Evolutionary conservation across 345 rosid genomes (phyloP).

Genomic region (Jatropha curcas): DNA sequence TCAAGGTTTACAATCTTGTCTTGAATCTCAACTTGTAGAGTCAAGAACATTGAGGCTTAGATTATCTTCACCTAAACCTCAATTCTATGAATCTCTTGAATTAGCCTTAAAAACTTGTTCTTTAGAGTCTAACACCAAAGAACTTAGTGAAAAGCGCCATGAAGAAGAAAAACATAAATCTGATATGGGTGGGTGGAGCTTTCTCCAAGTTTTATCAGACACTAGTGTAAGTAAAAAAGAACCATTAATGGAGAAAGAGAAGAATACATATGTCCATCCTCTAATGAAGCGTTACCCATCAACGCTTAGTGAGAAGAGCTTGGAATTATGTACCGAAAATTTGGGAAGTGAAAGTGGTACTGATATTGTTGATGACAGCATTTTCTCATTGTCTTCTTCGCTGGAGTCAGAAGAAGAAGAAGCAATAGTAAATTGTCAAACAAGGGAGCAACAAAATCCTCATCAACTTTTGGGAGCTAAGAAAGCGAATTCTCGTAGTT

Average conservation of each 20-base stretch:
- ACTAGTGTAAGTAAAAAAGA: conserved; percentile 25
- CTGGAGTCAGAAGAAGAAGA: conserved; percentile 10
- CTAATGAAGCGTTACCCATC: conserved; percentile 46
- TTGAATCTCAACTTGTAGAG: conserved; percentile 58
- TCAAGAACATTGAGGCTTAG: conserved; percentile 56
- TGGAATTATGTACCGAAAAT: conserved; percentile 81
- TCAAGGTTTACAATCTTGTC: conserved; percentile 60
- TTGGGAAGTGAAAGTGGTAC: conserved; percentile 84
- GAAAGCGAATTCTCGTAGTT: conserved; percentile 37
- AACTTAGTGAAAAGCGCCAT: conserved; percentile 14
- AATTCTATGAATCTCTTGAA: conserved; percentile 38
- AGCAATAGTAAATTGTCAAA: conserved; percentile 23
- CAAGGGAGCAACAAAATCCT: conserved; percentile 30
- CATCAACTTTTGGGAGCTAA: conserved; percentile 25
- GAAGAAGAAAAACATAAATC: conserved; percentile 24
- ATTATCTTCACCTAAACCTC: conserved; percentile 49
- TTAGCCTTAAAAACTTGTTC: conserved; percentile 39
- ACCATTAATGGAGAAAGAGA: conserved; percentile 14
- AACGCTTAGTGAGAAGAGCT: conserved; percentile 62
- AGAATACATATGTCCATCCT: conserved; percentile 44
- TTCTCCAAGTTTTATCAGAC: conserved; percentile 44
- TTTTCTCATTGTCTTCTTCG: conserved; percentile 34
- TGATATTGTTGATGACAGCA: conserved; percentile 37
- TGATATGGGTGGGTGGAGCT: conserved; percentile 48
- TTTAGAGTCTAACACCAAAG: conserved; percentile 31